These are phyloP conservation scores for Nannochloropsis gaditana DNA, from an alignment of 108 stramenopile species.

Conservation along the genomic window DNA sequence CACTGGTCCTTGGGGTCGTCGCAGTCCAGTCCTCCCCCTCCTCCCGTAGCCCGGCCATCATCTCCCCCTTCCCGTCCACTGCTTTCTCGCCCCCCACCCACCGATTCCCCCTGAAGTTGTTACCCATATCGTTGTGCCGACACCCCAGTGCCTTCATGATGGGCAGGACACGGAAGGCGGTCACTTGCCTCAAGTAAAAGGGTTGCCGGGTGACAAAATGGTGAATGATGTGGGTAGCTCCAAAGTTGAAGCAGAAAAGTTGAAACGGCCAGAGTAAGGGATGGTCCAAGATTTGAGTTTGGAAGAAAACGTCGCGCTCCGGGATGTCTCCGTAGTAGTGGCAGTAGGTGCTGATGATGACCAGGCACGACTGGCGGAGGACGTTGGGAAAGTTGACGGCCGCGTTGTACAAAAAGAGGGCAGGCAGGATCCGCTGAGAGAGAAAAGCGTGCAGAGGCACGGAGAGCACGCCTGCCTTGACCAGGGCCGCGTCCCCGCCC, in stretches of 20 bases:
- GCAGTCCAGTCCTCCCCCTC: not conserved
- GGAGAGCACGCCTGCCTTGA: not conserved
- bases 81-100: not conserved
- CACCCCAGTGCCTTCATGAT: constrained; percentile 8
- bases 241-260: constrained; percentile 7
- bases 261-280: not conserved
- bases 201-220: constrained; percentile 7
- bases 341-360: not conserved
- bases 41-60: not conserved
- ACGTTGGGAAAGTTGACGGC: not conserved
- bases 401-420: not conserved
- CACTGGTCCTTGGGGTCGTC: not conserved
- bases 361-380: not conserved
- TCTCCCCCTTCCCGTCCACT: not conserved
- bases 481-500: not conserved
- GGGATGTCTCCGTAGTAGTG: constrained; percentile 14
- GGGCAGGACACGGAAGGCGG: not conserved
- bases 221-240: not conserved
- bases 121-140: constrained; percentile 2
- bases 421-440: not conserved
- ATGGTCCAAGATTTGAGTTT: constrained; percentile 11
- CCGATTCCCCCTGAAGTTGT: not conserved
- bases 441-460: not conserved
- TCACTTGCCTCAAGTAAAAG: not conserved
- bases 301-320: not conserved